Base-by-base conservation (phyloP, 108 stramenopile species). In the Bacterosira constricta region DNA sequence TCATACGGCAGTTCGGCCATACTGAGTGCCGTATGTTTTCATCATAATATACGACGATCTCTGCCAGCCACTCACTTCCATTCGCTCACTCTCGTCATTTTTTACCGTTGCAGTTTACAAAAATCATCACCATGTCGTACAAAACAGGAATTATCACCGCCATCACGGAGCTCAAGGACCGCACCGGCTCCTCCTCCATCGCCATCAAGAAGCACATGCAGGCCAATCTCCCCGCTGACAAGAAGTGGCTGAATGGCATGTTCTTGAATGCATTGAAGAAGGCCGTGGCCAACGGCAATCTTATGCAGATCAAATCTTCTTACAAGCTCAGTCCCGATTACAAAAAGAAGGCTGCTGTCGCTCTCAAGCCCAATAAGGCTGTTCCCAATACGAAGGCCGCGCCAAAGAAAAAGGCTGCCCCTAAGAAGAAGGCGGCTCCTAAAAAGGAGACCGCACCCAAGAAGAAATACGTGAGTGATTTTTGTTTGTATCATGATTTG, bases 261-360 rank as follows among this genome's bases (percentile, higher is more conserved):
- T 86, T 86, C 69, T 51, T 86, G 36, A 9, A n/a, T 7, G 45
- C 62, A 31, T 35, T 83, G 39, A 83, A 83, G 76, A 71, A 45
- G 29, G 66, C 58, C 18, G 81, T 83, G 5, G 71, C 70, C 32
- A 30, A 35, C 4, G 81, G 81, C 46, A 71, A 77, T 18, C 75
- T 83, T 44, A 65, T 77, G 15, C 44, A 83, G 71, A 61, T 25
- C 49, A 83, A 83, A 57, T 58, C 63, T 70, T 73, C 71, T 25
- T 83, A 83, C 71, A 83, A 83, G 76, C 57, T 83, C 49, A 73
- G 71, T 21, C 45, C 66, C 39, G 71, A 76, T 35, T 73, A 74
- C 75, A 89, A 86, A 80, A 86, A 83, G 82, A 65, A 63, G 45
- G 15, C 50, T 27, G n/a, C n/a, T n/a, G n/a, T n/a, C n/a, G n/a